These are phyloP conservation scores for Colletotrichum falcatum DNA, from an alignment of 2,329 filamentous ascomycete species.

Conservation along the genomic window DNA sequence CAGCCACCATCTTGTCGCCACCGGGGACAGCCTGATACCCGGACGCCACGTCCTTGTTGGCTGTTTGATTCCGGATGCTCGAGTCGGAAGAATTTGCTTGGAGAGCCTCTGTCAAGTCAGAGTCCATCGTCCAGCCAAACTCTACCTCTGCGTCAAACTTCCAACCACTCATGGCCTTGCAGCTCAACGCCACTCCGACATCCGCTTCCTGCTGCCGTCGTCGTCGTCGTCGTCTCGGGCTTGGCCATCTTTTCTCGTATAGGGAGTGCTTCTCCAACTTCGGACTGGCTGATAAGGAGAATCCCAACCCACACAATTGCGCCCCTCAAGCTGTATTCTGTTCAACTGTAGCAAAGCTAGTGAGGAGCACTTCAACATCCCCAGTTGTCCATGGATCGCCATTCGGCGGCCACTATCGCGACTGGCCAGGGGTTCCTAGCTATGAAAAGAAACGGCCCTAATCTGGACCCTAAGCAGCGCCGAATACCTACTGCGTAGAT, in stretches of 20 bases:
- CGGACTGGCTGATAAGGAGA: background rate
- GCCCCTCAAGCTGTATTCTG: background rate
- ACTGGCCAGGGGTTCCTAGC: conserved; percentile 25
- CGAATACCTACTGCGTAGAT: conserved; percentile 3
- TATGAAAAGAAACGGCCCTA: conserved; percentile 34
- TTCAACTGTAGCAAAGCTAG: conserved; percentile 3
- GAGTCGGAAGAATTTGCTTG: conserved; percentile 5
- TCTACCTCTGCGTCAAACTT: background rate
- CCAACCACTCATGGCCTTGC: conserved; percentile 20
- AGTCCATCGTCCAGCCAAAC: background rate
- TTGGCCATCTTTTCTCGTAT: conserved; percentile 8
- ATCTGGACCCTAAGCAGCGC: conserved; percentile 32
- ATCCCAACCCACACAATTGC: background rate
- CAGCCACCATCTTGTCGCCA: conserved; percentile 21
- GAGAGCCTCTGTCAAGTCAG: conserved; percentile 13
- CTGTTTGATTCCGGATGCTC: conserved; percentile 3
- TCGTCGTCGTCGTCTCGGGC: conserved; percentile 3
- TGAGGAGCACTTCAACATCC: conserved; percentile 1
- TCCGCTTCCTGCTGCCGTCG: background rate
- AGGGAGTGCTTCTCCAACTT: background rate
- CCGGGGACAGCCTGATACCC: conserved; percentile 27
- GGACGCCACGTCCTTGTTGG: conserved; percentile 30
- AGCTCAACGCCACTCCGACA: background rate
- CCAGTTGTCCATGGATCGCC: conserved; percentile 24
- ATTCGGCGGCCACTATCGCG: conserved; percentile 20